Percentiles rank a stretch among this genome's conserved stretches.
Evolutionary conservation across 495 filamentous ascomycete genomes (phyloP).

Genomic region (Xylaria cubensis): DNA sequence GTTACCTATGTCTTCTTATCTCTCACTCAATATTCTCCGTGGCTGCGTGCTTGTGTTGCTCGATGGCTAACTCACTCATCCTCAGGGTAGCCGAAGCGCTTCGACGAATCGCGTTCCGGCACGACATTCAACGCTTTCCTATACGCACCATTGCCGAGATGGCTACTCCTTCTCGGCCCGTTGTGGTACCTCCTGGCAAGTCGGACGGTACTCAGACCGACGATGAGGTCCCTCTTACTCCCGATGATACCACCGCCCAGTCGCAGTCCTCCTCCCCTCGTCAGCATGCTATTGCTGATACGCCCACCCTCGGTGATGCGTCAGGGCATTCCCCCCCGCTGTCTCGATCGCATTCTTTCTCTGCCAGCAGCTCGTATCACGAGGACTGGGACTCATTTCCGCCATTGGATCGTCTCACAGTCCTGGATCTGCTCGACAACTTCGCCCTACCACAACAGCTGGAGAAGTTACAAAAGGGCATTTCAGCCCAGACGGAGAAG

Average conservation of each 20-base stretch:
- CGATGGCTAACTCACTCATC: constrained; percentile 16
- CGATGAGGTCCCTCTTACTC: constrained; percentile 51
- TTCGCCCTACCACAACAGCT: constrained; percentile 86
- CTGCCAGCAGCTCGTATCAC: constrained; percentile 76
- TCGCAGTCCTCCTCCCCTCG: constrained; percentile 47
- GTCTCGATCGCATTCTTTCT: constrained; percentile 78
- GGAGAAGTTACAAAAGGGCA: constrained; percentile 81
- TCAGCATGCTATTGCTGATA: constrained; percentile 49
- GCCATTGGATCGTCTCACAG: constrained; percentile 86
- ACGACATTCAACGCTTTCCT: constrained; percentile 44
- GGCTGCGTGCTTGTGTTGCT: constrained; percentile 6
- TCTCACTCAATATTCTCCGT: neutral
- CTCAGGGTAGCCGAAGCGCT: constrained; percentile 44
- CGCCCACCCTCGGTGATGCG: constrained; percentile 52
- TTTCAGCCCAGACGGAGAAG: constrained; percentile 82
- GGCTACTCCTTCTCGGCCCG: constrained; percentile 50
- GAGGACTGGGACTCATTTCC: constrained; percentile 89
- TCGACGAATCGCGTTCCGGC: constrained; percentile 47
- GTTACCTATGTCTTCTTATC: neutral
- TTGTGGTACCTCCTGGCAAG: constrained; percentile 40
- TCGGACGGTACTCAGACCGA: constrained; percentile 53
- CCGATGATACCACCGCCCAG: constrained; percentile 47
- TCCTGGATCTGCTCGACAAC: constrained; percentile 94
- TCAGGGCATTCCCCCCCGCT: constrained; percentile 59
- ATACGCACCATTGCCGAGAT: constrained; percentile 52